Evolutionary conservation across 2,329 filamentous ascomycete species (phyloP), one percentile per base, ranked within the genome.

Genomic region (Aspergillus sp.): DNA sequence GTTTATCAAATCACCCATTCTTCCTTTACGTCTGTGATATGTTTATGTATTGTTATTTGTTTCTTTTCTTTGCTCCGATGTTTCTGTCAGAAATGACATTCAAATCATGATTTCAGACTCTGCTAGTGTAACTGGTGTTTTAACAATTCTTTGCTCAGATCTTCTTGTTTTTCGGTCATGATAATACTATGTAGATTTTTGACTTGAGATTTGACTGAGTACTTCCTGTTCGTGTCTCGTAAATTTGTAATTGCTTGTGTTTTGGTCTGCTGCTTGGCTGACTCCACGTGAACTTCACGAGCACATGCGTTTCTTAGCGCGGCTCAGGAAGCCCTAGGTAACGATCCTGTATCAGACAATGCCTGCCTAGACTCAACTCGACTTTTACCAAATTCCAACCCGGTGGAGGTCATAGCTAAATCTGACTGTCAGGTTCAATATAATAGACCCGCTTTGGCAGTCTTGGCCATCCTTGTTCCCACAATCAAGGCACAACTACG

Each of bases 1-100:
- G 64, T 70, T 70, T 60, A 31, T 46, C n/a, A 39, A 23, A 37
- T 44, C 46, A 45, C 54, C 45, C 47, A 44, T 27, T 51, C 15
- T 52, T 44, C 19, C 39, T 31, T 46, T 55, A 14, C 40, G 8
- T 54, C 21, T 35, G 27, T 31, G 27, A 21, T 14, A 37, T 49
- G 21, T 23, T 21, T 19, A 15, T 41, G 41, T 19, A 27, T 14
- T 17, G 31, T 17, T 24, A 31, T 41, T 24, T 12, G 23, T 37
- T 45, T 46, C 40, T 33, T n/a, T 6, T 21, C 14, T 19, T 21
- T 44, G 24, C 24, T 15, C 24, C 21, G 2, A 31, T 31, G 35
- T 37, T 37, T 9, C 35, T 2, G 14, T 37, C 35, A 37, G 35
- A 37, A 37, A 37, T 31, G 23, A 24, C 44, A 46, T 15, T 46